Percentiles rank a stretch among this genome's conserved stretches.
Evolutionary conservation across 306 rosid genomes (phyloP).

Genomic region (Ormosia semicastrata): DNA sequence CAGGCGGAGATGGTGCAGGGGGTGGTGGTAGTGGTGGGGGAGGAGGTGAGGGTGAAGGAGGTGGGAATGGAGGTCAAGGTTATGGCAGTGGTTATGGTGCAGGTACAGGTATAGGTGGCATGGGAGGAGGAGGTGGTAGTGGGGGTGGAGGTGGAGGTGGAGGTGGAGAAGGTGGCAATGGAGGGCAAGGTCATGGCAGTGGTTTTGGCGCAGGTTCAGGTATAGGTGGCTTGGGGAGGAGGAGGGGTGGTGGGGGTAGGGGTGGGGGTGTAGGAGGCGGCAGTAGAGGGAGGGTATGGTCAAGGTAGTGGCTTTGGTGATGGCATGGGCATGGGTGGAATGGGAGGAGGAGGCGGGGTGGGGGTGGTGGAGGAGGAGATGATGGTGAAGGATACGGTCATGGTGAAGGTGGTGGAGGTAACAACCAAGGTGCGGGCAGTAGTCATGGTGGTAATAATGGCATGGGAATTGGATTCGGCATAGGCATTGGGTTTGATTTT

Average conservation of each 20-base stretch:
- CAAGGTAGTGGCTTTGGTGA: slow-evolving; percentile 37
- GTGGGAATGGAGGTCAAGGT: slow-evolving; percentile 27
- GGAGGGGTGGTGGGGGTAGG: slow-evolving; percentile 14
- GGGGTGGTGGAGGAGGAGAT: neutral
- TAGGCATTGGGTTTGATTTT: slow-evolving; percentile 58
- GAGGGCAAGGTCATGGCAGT: slow-evolving; percentile 44
- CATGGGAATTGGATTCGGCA: slow-evolving; percentile 53
- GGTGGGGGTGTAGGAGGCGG: neutral
- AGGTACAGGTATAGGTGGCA: slow-evolving; percentile 37
- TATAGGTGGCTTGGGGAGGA: neutral
- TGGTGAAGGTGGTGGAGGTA: slow-evolving; percentile 28
- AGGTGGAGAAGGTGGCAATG: slow-evolving; percentile 13
- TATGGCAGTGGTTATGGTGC: slow-evolving; percentile 41
- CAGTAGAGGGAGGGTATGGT: slow-evolving; percentile 26
- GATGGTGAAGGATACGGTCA: slow-evolving; percentile 11
- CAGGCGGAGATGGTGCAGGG: neutral
- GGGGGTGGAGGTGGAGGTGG: slow-evolving; percentile 33
- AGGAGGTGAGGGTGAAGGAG: slow-evolving; percentile 9
- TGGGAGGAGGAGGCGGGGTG: slow-evolving; percentile 13
- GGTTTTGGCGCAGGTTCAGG: slow-evolving; percentile 38
- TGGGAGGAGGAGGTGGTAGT: slow-evolving; percentile 10
- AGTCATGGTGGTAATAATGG: slow-evolving; percentile 22
- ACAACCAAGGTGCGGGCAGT: neutral
- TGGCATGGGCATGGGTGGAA: neutral
- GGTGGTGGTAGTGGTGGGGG: slow-evolving; percentile 43